Percentiles rank a stretch among this genome's conserved stretches.
These are phyloP conservation scores for Melocanna baccifera DNA, from an alignment of 176 grass and related monocot species.

Conservation along the genomic window DNA sequence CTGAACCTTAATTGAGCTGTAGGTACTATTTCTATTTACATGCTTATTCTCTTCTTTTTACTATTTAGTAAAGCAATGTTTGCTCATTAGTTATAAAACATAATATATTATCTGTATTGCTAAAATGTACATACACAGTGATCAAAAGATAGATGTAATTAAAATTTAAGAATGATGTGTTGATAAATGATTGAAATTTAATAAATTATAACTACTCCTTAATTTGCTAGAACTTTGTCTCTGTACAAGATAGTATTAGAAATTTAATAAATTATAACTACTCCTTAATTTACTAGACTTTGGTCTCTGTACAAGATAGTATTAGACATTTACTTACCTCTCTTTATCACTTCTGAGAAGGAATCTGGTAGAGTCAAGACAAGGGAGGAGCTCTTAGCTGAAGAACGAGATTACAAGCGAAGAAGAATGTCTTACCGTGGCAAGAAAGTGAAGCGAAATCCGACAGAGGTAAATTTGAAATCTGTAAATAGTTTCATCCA, in stretches of 20 bases:
- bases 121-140: constrained; percentile 6
- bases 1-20: constrained; percentile 6
- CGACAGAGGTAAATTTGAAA: constrained; percentile 62
- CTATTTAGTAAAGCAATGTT: constrained; percentile 15
- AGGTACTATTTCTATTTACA: background rate
- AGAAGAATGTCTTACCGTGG: constrained; percentile 91
- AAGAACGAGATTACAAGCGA: constrained; percentile 98
- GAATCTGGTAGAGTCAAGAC: constrained; percentile 68
- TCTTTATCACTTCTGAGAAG: constrained; percentile 39
- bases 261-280: background rate
- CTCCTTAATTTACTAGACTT: background rate
- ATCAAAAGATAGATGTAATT: background rate
- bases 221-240: background rate
- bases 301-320: background rate
- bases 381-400: constrained; percentile 90
- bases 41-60: constrained; percentile 14
- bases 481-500: constrained; percentile 5
- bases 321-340: background rate
- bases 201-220: background rate
- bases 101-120: constrained; percentile 5
- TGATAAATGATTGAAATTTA: constrained; percentile 9
- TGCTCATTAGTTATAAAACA: background rate
- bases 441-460: constrained; percentile 86
- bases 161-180: background rate
- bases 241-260: background rate